A percentile compares a stretch with the other conserved stretches of the same genome.
These are phyloP conservation scores for Saccharomycopsis guyanensis DNA, from an alignment of 805 yeast genomes.

Conservation along the genomic window DNA sequence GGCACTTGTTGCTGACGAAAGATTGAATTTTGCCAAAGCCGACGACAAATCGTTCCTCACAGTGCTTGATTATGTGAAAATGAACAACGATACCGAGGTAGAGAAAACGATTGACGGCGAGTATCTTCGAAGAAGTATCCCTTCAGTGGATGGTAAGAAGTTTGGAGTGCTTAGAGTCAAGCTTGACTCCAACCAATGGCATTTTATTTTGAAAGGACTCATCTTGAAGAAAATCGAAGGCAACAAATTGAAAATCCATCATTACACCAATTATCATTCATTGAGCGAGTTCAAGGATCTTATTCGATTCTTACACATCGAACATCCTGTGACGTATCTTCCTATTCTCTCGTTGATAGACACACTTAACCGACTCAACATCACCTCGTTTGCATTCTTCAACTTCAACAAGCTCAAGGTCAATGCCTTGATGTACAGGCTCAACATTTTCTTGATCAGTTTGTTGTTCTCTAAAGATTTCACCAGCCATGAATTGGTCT, in stretches of 20 bases:
- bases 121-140: conserved; percentile 23
- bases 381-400: conserved; percentile 27
- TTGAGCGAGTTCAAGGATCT: conserved; percentile 29
- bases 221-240: conserved; percentile 4
- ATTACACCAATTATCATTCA: conserved; percentile 25
- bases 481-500: conserved; percentile 31
- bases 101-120: conserved; percentile 30
- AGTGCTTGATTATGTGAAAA: conserved; percentile 41
- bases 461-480: conserved; percentile 30
- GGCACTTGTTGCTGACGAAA: conserved; percentile 39
- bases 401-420: conserved; percentile 37
- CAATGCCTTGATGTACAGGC: conserved; percentile 38
- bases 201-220: conserved; percentile 25
- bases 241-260: conserved; percentile 4
- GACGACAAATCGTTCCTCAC: conserved; percentile 21
- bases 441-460: conserved; percentile 43
- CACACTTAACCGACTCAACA: conserved; percentile 23
- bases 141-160: conserved; percentile 23
- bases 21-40: conserved; percentile 37
- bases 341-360: conserved; percentile 25
- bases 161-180: conserved; percentile 32
- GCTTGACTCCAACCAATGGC: conserved; percentile 28
- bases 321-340: conserved; percentile 30
- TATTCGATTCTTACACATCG: conserved; percentile 30
- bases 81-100: conserved; percentile 24